Evolutionary conservation across 1,284 basidiomycete genomes (phyloP), one percentile per base, ranked within the genome.

Genomic region (Mycena sp.): DNA sequence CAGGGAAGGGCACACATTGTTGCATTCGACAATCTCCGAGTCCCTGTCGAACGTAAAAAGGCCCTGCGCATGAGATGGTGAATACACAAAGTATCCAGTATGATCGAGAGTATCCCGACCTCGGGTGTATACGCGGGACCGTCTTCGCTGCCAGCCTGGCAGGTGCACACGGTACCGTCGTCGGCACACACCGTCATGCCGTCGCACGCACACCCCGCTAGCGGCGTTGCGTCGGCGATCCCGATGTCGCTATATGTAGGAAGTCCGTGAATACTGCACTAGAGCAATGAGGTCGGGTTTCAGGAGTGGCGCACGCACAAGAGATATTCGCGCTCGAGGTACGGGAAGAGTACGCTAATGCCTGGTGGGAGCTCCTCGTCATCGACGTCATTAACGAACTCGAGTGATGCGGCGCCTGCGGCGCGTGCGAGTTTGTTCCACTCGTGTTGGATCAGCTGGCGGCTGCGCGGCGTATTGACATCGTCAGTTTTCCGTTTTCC

Each of bases 281-380:
- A n/a, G n/a, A n/a, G n/a, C n/a, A n/a, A n/a, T n/a, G n/a, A n/a
- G n/a, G n/a, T n/a, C n/a, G n/a, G n/a, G n/a, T n/a, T n/a, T n/a
- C n/a, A n/a, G n/a, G n/a, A n/a, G n/a, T n/a, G n/a, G n/a, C n/a
- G 49, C 37, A 69, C 84, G 52, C 69, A 83, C 83, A 81, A 83
- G 19, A 74, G 61, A 53, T 88, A 89, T 11, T 77, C 76, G 32
- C 73, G 74, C 68, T 89, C 87, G 16, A 86, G 63, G 69, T 89
- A 89, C 53, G 64, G 64, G 59, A 89, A 89, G 19, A 61, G 48
- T 12, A 37, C 17, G 1, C 58, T 50, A 41, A 65, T 52, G 11
- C 63, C 58, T 0, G 67, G 71, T 0, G 87, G 87, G 2, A 83
- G 65, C 16, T 79, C 75, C 35, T 87, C 82, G 6, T 81, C 79